Conservation (phyloP, 108 stramenopile species). For the Skeletonema menzelii region DNA sequence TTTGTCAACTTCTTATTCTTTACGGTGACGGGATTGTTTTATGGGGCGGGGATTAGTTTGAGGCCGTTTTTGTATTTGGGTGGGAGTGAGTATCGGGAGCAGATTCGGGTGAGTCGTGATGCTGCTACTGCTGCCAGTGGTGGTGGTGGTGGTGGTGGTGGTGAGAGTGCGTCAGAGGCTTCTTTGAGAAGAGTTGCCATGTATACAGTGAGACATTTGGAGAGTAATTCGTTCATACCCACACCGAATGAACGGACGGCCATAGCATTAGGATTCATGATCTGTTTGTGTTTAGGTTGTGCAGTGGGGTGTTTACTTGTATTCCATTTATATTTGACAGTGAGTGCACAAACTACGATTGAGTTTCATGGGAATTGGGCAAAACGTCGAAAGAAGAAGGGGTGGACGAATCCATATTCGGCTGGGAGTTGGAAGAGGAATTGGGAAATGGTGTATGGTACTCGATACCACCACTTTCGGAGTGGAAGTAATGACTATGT, state of each 20-base stretch:
- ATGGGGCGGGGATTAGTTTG: slow-evolving; percentile 62
- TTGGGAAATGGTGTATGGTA: slow-evolving; percentile 80
- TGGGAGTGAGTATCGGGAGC: slow-evolving; percentile 45
- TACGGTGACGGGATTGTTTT: slow-evolving; percentile 68
- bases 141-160: not conserved
- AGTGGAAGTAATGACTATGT: not conserved
- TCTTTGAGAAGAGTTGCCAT: no score
- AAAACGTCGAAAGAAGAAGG: slow-evolving; percentile 40
- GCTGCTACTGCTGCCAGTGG: no score
- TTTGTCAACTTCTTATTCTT: slow-evolving; percentile 93
- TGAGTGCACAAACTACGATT: slow-evolving; percentile 88
- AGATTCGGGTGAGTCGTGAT: slow-evolving; percentile 10
- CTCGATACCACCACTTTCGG: not conserved
- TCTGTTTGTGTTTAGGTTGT: slow-evolving; percentile 76
- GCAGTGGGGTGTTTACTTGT: slow-evolving; percentile 67
- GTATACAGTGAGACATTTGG: slow-evolving; percentile 40
- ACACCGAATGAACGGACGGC: slow-evolving; percentile 60
- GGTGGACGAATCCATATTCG: slow-evolving; percentile 80
- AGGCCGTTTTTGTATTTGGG: slow-evolving; percentile 60
- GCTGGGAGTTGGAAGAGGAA: slow-evolving; percentile 68
- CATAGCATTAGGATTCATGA: slow-evolving; percentile 79
- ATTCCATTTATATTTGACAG: slow-evolving; percentile 81
- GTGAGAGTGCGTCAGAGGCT: not conserved
- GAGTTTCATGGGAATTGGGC: slow-evolving; percentile 88
- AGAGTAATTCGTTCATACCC: slow-evolving; percentile 58